Percentiles rank a stretch among this genome's conserved stretches.
Evolutionary conservation across 306 rosid genomes (phyloP).

Genomic region (Biancaea sappan): DNA sequence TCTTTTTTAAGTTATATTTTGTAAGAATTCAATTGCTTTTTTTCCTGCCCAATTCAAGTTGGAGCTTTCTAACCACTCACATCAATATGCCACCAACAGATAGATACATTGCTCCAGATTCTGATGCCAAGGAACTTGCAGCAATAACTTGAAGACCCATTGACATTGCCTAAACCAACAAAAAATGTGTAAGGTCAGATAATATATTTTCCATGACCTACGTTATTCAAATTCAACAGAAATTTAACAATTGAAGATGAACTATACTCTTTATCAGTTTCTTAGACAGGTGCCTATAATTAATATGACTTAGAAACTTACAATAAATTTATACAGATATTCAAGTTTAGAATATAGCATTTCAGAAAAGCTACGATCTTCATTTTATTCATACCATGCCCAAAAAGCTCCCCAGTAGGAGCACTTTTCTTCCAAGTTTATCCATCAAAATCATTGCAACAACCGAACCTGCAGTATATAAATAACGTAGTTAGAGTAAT

Average conservation of each 20-base stretch:
- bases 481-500: constrained; percentile 34
- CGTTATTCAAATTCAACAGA: constrained; percentile 1
- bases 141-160: constrained; percentile 57
- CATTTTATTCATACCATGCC: constrained; percentile 70
- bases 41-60: background rate
- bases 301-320: constrained; percentile 8
- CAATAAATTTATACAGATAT: constrained; percentile 7
- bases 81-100: constrained; percentile 65
- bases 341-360: constrained; percentile 12
- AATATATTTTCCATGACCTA: background rate
- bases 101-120: constrained; percentile 50
- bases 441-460: constrained; percentile 80
- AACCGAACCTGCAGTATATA: constrained; percentile 61
- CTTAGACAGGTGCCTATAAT: background rate
- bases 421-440: constrained; percentile 83
- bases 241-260: background rate
- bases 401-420: constrained; percentile 79
- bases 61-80: constrained; percentile 47
- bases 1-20: background rate
- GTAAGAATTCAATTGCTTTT: background rate
- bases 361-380: constrained; percentile 23
- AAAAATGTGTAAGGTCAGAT: constrained; percentile 19
- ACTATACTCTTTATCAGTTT: background rate
- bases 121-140: constrained; percentile 55
- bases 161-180: constrained; percentile 53